Base-by-base conservation (phyloP, 2,329 filamentous ascomycete genomes). In the Fusarium fujikuroi region DNA sequence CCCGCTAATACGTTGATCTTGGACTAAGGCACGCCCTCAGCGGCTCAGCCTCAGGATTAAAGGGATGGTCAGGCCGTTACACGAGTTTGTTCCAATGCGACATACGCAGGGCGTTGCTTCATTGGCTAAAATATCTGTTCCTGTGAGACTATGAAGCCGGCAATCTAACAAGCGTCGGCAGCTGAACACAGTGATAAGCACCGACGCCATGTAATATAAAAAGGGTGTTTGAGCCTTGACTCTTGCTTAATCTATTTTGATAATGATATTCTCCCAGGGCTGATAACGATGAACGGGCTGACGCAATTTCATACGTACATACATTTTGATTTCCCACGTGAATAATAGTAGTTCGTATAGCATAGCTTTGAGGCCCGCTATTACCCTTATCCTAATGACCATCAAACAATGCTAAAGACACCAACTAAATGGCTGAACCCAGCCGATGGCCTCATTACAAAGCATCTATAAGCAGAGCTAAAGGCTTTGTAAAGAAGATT, bases 61-160 rank as follows among this genome's bases (percentile, higher is more conserved):
- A 68, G 34, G 28, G 4, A 57, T 52, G 39, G 18, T 11, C 32
- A 54, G 28, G 50, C 37, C 43, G 28, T 61, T 42, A 50, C 39
- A 69, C 49, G 37, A 42, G 25, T 28, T 46, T 28, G 18, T 30
- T 36, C 18, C 14, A 34, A 36, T 39, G 25, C 39, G 30, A 50
- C 32, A 10, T 62, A 39, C 28, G 43, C 23, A 14, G 16, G 49
- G 15, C 42, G n/a, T 16, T 42, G 37, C 37, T 42, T 32, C 11
- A 72, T 63, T 71, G 68, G 63, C 43, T 34, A 18, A 15, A 44
- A 52, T 30, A 7, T 25, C 25, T 47, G 46, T 63, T 54, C 46
- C 42, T 53, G 52, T 39, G 16, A 32, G 60, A 40, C 32, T 28
- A 30, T 36, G 6, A 47, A 42, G 37, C 46, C 42, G 49, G 47